phyloP scores from a whole-genome alignment of 208 protist genomes.

The Acanthamoeba culbertsoni region DNA sequence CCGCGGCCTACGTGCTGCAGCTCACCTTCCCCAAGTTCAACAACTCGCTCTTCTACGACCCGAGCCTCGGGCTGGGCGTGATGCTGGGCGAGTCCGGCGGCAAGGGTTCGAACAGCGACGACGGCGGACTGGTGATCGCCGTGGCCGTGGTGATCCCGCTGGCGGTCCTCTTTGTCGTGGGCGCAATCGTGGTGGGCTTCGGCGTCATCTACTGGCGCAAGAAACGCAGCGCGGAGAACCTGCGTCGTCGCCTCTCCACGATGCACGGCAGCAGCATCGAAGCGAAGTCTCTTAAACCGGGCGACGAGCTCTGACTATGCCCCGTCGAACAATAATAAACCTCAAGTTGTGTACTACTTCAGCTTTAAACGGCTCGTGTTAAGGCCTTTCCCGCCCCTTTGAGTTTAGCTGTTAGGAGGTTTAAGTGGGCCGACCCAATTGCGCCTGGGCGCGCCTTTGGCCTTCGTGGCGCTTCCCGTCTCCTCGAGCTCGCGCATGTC shows the following conservation, averaged over 20 bases:
- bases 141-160: background rate
- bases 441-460: background rate
- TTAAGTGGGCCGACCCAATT: background rate
- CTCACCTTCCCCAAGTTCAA: background rate
- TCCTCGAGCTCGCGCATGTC: background rate
- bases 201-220: background rate
- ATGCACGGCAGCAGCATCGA: background rate
- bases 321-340: too few relatives aligned
- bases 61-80: background rate
- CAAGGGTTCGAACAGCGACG: background rate
- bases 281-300: background rate
- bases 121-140: background rate
- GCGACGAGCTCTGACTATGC: background rate
- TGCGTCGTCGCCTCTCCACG: background rate
- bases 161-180: background rate
- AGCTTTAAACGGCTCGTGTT: too few relatives aligned
- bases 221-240: background rate
- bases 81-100: background rate
- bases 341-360: too few relatives aligned
- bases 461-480: background rate
- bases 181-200: background rate
- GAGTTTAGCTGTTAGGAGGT: background rate
- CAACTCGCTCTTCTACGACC: background rate
- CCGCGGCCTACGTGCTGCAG: background rate
- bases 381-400: background rate